These are phyloP conservation scores for Phytopythium sindhum DNA, from an alignment of 352 stramenopile genomes.

Conservation along the genomic window DNA sequence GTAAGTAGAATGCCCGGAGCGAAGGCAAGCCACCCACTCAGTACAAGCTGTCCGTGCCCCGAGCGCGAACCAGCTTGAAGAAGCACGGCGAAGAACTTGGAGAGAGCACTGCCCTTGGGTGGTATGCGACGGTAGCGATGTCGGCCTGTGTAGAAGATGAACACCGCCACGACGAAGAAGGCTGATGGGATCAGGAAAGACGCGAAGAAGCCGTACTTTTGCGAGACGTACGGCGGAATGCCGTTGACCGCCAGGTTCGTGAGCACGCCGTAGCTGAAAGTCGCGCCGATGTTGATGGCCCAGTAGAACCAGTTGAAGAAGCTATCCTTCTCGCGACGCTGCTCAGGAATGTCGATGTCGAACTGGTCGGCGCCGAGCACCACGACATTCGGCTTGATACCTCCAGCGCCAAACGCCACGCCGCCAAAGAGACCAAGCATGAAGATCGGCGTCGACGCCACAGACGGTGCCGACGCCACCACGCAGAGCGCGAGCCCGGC, in stretches of 20 bases:
- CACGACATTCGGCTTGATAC: slow-evolving; percentile 78
- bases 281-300: slow-evolving; percentile 90
- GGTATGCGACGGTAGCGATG: slow-evolving; percentile 60
- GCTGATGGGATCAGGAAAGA: slow-evolving; percentile 85
- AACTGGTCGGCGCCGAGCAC: slow-evolving; percentile 83
- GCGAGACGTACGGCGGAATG: slow-evolving; percentile 74
- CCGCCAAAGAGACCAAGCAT: slow-evolving; percentile 82
- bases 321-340: slow-evolving; percentile 77
- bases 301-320: slow-evolving; percentile 96
- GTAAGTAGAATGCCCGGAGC: slow-evolving; percentile 73
- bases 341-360: slow-evolving; percentile 58
- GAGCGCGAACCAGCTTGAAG: slow-evolving; percentile 55
- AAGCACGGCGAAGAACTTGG: slow-evolving; percentile 68
- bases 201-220: slow-evolving; percentile 84
- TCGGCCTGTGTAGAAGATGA: slow-evolving; percentile 78
- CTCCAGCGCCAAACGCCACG: slow-evolving; percentile 64
- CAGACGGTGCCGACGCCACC: slow-evolving; percentile 42
- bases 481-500: slow-evolving; percentile 66
- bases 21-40: slow-evolving; percentile 71
- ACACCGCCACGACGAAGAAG: slow-evolving; percentile 73
- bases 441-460: slow-evolving; percentile 69
- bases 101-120: slow-evolving; percentile 74
- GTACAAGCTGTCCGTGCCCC: slow-evolving; percentile 58
- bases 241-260: slow-evolving; percentile 90
- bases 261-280: slow-evolving; percentile 89